Evolutionary conservation across 192 early-diverging fungal species (phyloP).

Genomic region (Coemansia sp.): DNA sequence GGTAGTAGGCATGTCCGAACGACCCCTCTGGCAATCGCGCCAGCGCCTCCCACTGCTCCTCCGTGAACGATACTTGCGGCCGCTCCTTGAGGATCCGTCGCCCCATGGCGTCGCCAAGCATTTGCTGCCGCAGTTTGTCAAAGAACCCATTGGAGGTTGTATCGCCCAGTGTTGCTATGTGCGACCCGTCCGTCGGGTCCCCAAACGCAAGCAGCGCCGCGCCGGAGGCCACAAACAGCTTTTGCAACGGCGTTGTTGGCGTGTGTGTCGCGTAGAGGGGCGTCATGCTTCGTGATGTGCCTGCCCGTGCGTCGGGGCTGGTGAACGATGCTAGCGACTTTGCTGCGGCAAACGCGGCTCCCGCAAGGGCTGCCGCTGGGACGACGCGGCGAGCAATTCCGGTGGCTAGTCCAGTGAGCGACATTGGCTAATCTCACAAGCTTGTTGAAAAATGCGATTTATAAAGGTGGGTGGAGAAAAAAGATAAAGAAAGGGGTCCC

Average conservation of each 20-base stretch:
- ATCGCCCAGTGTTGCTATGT: constrained; percentile 72
- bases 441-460: neutral
- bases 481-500: neutral
- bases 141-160: constrained; percentile 76
- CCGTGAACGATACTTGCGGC: constrained; percentile 72
- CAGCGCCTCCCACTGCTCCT: constrained; percentile 68
- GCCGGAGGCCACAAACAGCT: constrained; percentile 65
- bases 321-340: constrained; percentile 48
- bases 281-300: constrained; percentile 24
- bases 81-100: constrained; percentile 80
- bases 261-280: constrained; percentile 64
- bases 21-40: constrained; percentile 62
- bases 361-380: constrained; percentile 28
- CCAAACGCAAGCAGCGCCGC: constrained; percentile 74
- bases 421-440: constrained; percentile 10
- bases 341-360: constrained; percentile 22
- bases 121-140: constrained; percentile 68
- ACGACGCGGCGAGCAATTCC: constrained; percentile 25
- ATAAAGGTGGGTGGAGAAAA: too few species aligned
- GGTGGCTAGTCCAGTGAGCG: constrained; percentile 23
- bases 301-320: constrained; percentile 46
- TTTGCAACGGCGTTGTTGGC: constrained; percentile 66
- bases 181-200: constrained; percentile 67
- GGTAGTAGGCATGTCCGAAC: constrained; percentile 85
- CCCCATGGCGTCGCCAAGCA: constrained; percentile 74